Percentiles rank a stretch among this genome's conserved stretches.
phyloP scores from a whole-genome alignment of 2,329 filamentous ascomycete genomes.

The Fonsecaea monophora region DNA sequence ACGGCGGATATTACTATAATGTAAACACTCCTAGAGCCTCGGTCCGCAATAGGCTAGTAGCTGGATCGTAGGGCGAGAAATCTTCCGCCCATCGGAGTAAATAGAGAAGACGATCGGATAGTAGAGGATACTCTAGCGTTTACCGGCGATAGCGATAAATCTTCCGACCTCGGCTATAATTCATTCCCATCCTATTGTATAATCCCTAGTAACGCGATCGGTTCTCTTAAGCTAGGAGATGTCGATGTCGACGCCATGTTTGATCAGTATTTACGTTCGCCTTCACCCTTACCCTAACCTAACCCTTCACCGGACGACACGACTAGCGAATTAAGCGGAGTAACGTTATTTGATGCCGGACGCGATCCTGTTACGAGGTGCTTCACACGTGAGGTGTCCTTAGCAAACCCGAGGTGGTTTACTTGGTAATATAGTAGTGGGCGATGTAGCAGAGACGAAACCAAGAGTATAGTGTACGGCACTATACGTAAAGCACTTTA shows the following conservation, averaged over 20 bases:
- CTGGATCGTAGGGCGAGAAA: slow-evolving; percentile 22
- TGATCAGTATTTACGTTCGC: slow-evolving; percentile 26
- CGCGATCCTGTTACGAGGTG: too few relatives aligned
- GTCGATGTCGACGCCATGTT: slow-evolving; percentile 24
- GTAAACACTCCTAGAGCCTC: slow-evolving; percentile 22
- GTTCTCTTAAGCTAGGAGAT: slow-evolving; percentile 22
- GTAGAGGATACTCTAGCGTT: slow-evolving; percentile 24
- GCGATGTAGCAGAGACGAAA: too few relatives aligned
- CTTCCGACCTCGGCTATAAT: slow-evolving; percentile 22
- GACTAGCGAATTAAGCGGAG: slow-evolving; percentile 27
- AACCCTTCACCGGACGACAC: slow-evolving; percentile 21
- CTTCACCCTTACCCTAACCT: slow-evolving; percentile 19
- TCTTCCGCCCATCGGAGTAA: slow-evolving; percentile 26
- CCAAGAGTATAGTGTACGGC: too few relatives aligned
- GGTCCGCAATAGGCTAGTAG: slow-evolving; percentile 15
- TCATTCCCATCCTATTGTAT: slow-evolving; percentile 25
- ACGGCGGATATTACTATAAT: slow-evolving; percentile 18
- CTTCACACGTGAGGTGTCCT: too few relatives aligned
- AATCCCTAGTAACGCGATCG: slow-evolving; percentile 25
- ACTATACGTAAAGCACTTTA: too few relatives aligned
- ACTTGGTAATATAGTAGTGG: too few relatives aligned
- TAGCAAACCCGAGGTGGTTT: too few relatives aligned
- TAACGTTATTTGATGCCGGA: slow-evolving; percentile 21
- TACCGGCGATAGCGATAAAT: slow-evolving; percentile 25
- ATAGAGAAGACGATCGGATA: slow-evolving; percentile 24